phyloP scores from a whole-genome alignment of 192 early-diverging fungal species.

The Entomortierella lignicola region DNA sequence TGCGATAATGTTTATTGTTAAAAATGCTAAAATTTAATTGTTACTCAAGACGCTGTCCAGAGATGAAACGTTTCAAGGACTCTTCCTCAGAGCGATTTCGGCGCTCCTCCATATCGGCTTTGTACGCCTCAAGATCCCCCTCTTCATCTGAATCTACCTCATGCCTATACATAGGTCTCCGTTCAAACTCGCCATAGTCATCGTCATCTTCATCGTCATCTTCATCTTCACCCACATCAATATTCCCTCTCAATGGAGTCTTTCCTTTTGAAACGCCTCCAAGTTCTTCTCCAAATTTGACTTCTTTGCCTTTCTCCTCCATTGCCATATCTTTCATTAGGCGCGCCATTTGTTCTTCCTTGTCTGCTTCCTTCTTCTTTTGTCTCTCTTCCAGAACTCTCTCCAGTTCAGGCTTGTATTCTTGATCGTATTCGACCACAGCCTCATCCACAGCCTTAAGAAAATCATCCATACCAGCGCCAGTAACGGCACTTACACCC shows the following conservation, averaged over 20 bases:
- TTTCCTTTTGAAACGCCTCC: constrained; percentile 11
- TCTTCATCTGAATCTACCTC: constrained; percentile 37
- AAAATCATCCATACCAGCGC: constrained; percentile 91
- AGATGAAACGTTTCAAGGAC: constrained; percentile 44
- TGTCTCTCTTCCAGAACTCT: constrained; percentile 73
- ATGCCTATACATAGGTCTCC: constrained; percentile 24
- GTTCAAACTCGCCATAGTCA: constrained; percentile 12
- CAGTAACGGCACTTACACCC: constrained; percentile 93
- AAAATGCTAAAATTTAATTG: neutral
- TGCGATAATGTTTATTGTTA: neutral
- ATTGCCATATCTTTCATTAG: constrained; percentile 93
- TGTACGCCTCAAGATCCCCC: constrained; percentile 42
- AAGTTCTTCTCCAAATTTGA: constrained; percentile 29
- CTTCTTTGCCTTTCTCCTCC: constrained; percentile 58
- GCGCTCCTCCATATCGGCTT: constrained; percentile 45
- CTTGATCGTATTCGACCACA: constrained; percentile 84
- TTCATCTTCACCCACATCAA: constrained; percentile 50
- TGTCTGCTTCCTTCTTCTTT: constrained; percentile 68
- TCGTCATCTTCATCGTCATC: constrained; percentile 57
- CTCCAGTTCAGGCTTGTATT: constrained; percentile 90
- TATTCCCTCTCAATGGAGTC: constrained; percentile 11
- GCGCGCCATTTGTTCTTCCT: constrained; percentile 77
- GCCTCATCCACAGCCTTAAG: constrained; percentile 86
- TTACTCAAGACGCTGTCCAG: constrained; percentile 36
- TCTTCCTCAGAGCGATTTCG: constrained; percentile 25